Base-by-base conservation (phyloP, 768 basidiomycete genomes). In the Tulasnella calospora region DNA sequence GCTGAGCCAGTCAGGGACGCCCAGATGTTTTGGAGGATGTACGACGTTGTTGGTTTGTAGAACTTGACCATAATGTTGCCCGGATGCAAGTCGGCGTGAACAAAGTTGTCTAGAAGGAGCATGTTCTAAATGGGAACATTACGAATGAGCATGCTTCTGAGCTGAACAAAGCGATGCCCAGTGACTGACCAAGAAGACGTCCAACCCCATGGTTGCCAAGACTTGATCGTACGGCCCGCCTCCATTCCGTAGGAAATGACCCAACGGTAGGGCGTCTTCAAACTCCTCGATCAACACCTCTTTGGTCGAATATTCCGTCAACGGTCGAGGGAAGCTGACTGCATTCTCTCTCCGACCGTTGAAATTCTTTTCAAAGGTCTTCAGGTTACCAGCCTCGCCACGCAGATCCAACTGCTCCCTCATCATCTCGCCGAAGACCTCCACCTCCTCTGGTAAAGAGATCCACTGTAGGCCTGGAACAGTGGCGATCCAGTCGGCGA, bases 61-160 rank as follows among this genome's bases (percentile, higher is more conserved):
- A 99, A 99, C 83, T 97, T 98, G 86, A 99, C 90, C 92, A 98
- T 94, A 84, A 98, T 96, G 83, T 99, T 99, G 40, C 97, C 97
- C 3, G 94, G 93, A 83, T 94, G 94, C 30, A 95, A 89, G 83
- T 95, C 94, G 4, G 93, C 88, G 83, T 99, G 98, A 13, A 97
- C 95, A 84, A 98, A 99, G 84, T 99, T 99, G 84, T 99, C 98
- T 69, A 99, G 87, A 0, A 99, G 87, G 27, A 99, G 90, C 98
- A 99, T 99, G 85, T 98, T 95, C 95, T 98, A 81, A 1, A 19
- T n/a, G 23, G 46, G 40, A 9, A 30, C 17, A 30, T 67, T 27
- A 67, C 27, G 10, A 36, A 19, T 70, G 36, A 33, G 71, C 21
- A 17, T 27, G 2, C 8, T 33, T 75, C 19, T 51, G 76, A 10